Conservation (phyloP, 345 rosid species). For the Salix viminalis region DNA sequence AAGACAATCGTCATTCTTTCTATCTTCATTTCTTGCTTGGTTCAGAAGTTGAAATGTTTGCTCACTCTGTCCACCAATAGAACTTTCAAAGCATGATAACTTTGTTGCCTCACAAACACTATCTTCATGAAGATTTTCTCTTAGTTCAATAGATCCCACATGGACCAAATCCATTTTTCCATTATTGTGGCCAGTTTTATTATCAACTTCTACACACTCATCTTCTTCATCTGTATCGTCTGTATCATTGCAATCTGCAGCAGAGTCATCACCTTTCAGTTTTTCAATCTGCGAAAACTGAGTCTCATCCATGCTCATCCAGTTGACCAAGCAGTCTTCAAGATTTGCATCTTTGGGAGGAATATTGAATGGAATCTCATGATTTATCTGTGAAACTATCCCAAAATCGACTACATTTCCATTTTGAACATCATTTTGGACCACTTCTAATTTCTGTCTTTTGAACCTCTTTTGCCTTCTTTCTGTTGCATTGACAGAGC, state of each 20-base stretch:
- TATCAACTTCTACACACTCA: slow-evolving; percentile 23
- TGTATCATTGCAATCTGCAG: slow-evolving; percentile 25
- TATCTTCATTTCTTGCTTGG: slow-evolving; percentile 9
- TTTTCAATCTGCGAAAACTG: slow-evolving; percentile 23
- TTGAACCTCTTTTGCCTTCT: slow-evolving; percentile 31
- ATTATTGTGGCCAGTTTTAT: slow-evolving; percentile 8
- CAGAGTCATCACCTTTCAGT: slow-evolving; percentile 22
- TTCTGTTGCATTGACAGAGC: slow-evolving; percentile 16
- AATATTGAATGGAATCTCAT: neutral
- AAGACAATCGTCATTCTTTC: neutral
- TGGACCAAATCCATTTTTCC: neutral
- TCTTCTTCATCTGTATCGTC: slow-evolving; percentile 35
- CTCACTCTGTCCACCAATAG: neutral
- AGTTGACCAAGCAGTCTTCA: slow-evolving; percentile 29
- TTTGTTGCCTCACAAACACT: slow-evolving; percentile 2
- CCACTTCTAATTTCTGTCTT: slow-evolving; percentile 30
- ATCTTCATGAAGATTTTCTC: slow-evolving; percentile 8
- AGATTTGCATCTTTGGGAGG: slow-evolving; percentile 3
- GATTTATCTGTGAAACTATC: slow-evolving; percentile 15
- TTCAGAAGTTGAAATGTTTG: neutral
- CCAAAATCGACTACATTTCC: slow-evolving; percentile 12
- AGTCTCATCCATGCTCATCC: slow-evolving; percentile 43
- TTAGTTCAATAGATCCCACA: slow-evolving; percentile 2
- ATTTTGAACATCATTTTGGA: slow-evolving; percentile 13
- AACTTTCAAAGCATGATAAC: slow-evolving; percentile 8